These are phyloP conservation scores for Solanum verrucosum DNA, from an alignment of 257 asterid species.

Conservation along the genomic window DNA sequence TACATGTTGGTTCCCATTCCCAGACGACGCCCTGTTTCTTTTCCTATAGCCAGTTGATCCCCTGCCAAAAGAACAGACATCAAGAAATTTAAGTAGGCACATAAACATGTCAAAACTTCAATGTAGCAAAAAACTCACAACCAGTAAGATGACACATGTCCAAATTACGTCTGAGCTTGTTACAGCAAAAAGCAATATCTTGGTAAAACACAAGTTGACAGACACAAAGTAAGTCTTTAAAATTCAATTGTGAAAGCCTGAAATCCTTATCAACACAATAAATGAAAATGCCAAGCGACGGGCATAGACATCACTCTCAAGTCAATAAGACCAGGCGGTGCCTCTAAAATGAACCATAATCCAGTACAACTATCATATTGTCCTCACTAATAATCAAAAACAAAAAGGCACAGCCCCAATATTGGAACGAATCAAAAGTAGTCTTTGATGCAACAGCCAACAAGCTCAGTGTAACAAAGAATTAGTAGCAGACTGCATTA, in stretches of 20 bases:
- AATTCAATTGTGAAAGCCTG: background rate
- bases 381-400: background rate
- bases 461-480: background rate
- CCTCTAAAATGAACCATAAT: background rate
- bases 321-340: background rate
- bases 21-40: conserved; percentile 92
- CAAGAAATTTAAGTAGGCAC: background rate
- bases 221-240: background rate
- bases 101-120: background rate
- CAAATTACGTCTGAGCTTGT: background rate
- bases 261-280: background rate
- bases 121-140: background rate
- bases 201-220: background rate
- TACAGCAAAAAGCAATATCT: background rate
- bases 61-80: conserved; percentile 32
- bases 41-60: conserved; percentile 95
- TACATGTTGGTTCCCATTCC: conserved; percentile 99
- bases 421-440: background rate
- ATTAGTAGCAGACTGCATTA: background rate
- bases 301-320: background rate
- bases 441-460: background rate
- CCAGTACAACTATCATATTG: background rate
- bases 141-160: background rate
- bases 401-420: background rate
- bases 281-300: background rate